Percentiles rank a stretch among this genome's conserved stretches.
These are phyloP conservation scores for Apostasia ramifera DNA, from an alignment of 106 monocot species.

Conservation along the genomic window DNA sequence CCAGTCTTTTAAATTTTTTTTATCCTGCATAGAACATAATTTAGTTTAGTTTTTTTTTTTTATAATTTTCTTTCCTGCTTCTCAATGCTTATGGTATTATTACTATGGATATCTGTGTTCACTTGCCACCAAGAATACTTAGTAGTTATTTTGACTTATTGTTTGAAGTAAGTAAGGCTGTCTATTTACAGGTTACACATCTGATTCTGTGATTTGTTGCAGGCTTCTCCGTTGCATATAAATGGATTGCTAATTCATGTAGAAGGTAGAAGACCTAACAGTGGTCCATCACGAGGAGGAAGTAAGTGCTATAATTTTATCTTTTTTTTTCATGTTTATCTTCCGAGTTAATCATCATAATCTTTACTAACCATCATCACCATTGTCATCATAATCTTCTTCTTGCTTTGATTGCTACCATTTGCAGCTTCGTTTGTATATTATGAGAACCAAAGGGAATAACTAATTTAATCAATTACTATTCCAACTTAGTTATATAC, in stretches of 20 bases:
- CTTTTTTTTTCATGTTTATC: neutral
- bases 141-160: neutral
- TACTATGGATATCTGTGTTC: too few species aligned
- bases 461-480: too few species aligned
- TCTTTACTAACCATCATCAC: neutral
- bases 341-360: neutral
- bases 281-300: slow-evolving; percentile 28
- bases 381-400: neutral
- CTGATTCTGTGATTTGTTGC: slow-evolving; percentile 1
- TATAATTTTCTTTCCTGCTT: too few species aligned
- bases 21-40: too few species aligned
- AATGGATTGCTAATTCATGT: slow-evolving; percentile 46
- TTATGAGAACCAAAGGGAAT: too few species aligned
- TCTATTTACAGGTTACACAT: neutral
- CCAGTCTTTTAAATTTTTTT: too few species aligned
- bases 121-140: neutral
- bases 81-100: too few species aligned
- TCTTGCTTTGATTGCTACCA: neutral
- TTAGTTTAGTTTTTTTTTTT: too few species aligned
- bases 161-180: neutral
- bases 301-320: slow-evolving; percentile 27
- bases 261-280: slow-evolving; percentile 52
- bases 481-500: too few species aligned
- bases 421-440: neutral
- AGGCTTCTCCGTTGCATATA: slow-evolving; percentile 55